These are phyloP conservation scores for Knufia fluminis DNA, from an alignment of 2,329 filamentous ascomycete genomes.

Conservation along the genomic window DNA sequence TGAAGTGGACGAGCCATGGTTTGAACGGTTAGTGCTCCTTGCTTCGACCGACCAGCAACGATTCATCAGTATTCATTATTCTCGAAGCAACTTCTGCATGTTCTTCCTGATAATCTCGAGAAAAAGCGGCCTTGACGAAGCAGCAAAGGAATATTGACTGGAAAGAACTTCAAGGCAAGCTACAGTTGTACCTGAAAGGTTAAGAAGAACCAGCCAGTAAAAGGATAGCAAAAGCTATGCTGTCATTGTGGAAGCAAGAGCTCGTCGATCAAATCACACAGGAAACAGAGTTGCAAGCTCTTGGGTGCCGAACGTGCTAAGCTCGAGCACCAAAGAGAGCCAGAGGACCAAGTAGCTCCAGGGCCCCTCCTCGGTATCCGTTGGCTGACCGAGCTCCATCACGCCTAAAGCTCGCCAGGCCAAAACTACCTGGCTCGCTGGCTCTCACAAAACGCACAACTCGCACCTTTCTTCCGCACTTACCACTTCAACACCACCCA, in stretches of 20 bases:
- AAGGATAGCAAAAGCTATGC: constrained; percentile 1
- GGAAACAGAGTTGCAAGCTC: constrained; percentile 3
- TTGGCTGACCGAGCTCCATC: constrained; percentile 1
- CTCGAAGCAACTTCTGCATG: no score
- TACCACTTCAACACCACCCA: constrained; percentile 7
- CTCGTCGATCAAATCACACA: neutral
- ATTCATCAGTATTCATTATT: neutral
- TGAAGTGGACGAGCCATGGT: neutral
- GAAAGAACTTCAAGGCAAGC: neutral
- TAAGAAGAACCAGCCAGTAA: neutral
- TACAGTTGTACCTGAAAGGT: constrained; percentile 3
- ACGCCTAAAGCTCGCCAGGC: neutral
- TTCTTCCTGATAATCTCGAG: no score
- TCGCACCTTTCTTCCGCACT: neutral
- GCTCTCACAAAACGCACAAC: constrained; percentile 1
- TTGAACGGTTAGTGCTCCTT: neutral
- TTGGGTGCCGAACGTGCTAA: constrained; percentile 1
- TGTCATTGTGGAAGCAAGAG: neutral
- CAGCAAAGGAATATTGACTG: neutral
- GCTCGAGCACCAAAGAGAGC: neutral
- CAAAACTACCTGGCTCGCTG: constrained; percentile 1
- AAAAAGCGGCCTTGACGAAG: neutral
- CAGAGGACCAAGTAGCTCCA: neutral
- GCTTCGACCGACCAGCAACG: neutral
- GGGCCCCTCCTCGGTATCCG: neutral